phyloP scores from a whole-genome alignment of 208 protist genomes.

The Acanthamoeba sp. region DNA sequence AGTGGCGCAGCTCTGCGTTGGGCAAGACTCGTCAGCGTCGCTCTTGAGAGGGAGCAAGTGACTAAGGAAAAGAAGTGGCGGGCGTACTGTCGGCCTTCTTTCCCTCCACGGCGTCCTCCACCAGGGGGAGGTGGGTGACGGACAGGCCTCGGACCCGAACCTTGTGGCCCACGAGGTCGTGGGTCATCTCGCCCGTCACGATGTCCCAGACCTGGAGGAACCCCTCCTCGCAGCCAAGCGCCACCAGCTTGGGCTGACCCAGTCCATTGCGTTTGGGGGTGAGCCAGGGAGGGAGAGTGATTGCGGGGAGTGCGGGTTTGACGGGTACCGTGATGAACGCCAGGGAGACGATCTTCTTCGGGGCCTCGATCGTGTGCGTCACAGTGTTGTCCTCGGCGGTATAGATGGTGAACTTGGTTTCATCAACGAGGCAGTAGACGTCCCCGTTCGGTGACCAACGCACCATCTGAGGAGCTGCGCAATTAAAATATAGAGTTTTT shows the following conservation, averaged over 20 bases:
- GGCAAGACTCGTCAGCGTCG: background rate
- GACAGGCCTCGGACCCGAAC: constrained; percentile 3
- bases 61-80: background rate
- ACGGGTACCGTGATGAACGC: constrained; percentile 9
- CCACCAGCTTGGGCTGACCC: constrained; percentile 53
- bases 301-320: background rate
- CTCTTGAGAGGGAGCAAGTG: background rate
- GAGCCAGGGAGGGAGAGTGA: no score
- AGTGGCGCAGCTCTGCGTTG: constrained; percentile 8
- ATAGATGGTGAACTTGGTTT: constrained; percentile 35
- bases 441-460: constrained; percentile 24
- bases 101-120: constrained; percentile 17
- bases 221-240: constrained; percentile 38
- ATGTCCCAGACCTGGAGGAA: constrained; percentile 40
- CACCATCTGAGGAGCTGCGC: constrained; percentile 30
- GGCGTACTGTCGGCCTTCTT: background rate
- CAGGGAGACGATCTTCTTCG: constrained; percentile 16
- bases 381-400: background rate
- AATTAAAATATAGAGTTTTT: background rate
- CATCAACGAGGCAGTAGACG: background rate
- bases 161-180: constrained; percentile 17
- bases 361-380: constrained; percentile 17
- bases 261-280: no score
- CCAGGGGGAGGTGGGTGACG: background rate
- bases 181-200: background rate